Evolutionary conservation across 2,329 filamentous ascomycete genomes (phyloP), one percentile per base, ranked within the genome.

Genomic region (Colletotrichum cereale): DNA sequence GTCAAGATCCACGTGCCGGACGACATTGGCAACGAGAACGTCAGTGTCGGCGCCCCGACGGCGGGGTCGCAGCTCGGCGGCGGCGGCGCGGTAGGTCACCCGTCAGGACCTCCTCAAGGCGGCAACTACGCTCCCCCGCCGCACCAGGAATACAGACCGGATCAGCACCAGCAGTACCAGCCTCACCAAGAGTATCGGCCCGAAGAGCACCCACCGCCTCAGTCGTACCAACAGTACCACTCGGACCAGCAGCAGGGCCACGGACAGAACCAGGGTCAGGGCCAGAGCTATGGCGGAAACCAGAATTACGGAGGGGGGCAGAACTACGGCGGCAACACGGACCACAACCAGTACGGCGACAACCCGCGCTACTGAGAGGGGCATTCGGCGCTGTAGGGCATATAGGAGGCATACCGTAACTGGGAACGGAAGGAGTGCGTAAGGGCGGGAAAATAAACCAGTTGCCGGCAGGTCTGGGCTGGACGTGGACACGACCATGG

Each of bases 21-120:
- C 71, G 84, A 85, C 47, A 84, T 85, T 48, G 83, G 84, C 0
- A 84, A 85, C 57, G 84, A 85, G 75, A 83, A 83, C 52, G 84
- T 85, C 8, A 82, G 80, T 31, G 81, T 85, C 14, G 83, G 83
- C 8, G 77, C 78, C 3, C 83, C 82, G n/a, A 75, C 76, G 12
- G 69, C 76, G 38, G 76, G 72, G 24, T 61, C 75, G 18, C 78
- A 82, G 58, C 76, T 79, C 6, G 80, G 79, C 11, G 81, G 80
- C 6, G 80, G 79, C 11, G 81, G 80, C 40, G 79, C 78, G 21
- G 53, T 34, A 5, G 55, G 55, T 2, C 75, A 77, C 55, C 78
- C 80, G 55, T 58, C 75, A 31, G 74, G 76, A 2, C 74, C 74
- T 48, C 40, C 76, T 64, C 73, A 0, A 76, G 78, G 48, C 24